Evolutionary conservation across 2,329 filamentous ascomycete genomes (phyloP).

Genomic region (Blumeria hordei): DNA sequence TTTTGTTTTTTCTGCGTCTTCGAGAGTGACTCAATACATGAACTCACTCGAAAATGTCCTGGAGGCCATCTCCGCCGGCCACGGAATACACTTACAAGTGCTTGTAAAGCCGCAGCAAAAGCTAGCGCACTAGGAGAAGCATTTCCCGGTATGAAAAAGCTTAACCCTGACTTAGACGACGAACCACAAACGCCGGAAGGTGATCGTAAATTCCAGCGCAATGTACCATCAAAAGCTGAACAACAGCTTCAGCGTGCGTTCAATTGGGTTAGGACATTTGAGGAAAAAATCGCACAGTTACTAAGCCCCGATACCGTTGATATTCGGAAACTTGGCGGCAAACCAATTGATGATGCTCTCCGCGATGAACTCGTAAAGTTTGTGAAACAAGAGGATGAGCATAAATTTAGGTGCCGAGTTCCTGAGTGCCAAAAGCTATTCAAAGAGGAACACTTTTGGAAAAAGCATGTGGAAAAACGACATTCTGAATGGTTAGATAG

Average conservation of each 20-base stretch:
- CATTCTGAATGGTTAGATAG: conserved; percentile 69
- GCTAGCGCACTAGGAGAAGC: conserved; percentile 64
- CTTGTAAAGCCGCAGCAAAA: conserved; percentile 62
- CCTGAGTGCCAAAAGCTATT: conserved; percentile 92
- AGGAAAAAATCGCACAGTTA: conserved; percentile 85
- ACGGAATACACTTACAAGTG: conserved; percentile 56
- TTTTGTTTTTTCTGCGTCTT: conserved; percentile 99
- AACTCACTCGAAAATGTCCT: conserved; percentile 84
- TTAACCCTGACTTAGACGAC: conserved; percentile 22
- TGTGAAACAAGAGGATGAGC: conserved; percentile 92
- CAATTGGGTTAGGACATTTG: conserved; percentile 97
- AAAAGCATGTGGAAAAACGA: conserved; percentile 91
- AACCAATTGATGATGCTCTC: conserved; percentile 60
- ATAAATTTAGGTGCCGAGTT: conserved; percentile 90
- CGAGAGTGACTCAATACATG: conserved; percentile 90
- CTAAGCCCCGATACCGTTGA: conserved; percentile 76
- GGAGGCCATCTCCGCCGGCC: conserved; percentile 91
- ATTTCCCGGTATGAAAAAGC: conserved; percentile 64
- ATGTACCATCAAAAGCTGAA: conserved; percentile 48
- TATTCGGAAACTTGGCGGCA: conserved; percentile 74
- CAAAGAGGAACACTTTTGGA: conserved; percentile 93
- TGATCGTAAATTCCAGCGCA: conserved; percentile 44
- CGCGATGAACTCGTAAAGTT: conserved; percentile 68
- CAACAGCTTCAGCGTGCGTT: conserved; percentile 85
- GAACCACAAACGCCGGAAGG: conserved; percentile 35